Conservation (phyloP, 78 protist genomes). For the Protostelium mycophagum region DNA sequence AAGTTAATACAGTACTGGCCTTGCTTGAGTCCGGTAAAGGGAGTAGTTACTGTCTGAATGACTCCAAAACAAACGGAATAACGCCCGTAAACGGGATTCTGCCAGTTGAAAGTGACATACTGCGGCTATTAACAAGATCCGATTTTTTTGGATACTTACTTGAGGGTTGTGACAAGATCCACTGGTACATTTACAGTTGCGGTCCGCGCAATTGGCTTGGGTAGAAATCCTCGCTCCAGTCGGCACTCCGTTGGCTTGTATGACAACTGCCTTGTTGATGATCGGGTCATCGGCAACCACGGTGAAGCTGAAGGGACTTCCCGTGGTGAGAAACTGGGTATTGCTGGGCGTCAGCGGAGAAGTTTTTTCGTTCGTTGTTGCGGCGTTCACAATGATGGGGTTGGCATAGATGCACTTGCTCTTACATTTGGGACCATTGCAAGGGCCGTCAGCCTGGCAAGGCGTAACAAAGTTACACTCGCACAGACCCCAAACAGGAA, state of each 20-base stretch:
- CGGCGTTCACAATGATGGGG: background rate
- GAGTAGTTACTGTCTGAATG: background rate
- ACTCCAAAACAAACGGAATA: background rate
- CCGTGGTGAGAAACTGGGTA: too few relatives aligned
- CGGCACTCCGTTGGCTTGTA: background rate
- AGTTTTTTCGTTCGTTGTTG: background rate
- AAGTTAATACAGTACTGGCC: background rate
- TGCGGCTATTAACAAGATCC: too few relatives aligned
- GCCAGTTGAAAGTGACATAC: background rate
- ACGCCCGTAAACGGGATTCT: background rate
- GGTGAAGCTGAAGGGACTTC: background rate
- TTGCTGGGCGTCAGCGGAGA: background rate
- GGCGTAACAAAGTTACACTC: background rate
- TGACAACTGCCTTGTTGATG: background rate
- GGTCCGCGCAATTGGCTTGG: background rate
- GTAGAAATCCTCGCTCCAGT: background rate
- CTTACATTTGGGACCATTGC: background rate
- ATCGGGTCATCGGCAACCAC: background rate
- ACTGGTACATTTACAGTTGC: background rate
- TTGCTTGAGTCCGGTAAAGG: background rate
- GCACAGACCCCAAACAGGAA: background rate
- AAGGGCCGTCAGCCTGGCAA: background rate
- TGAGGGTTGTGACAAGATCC: background rate
- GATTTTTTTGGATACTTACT: too few relatives aligned
- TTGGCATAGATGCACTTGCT: background rate